Percentiles rank a stretch among this genome's conserved stretches.
Conservation (phyloP, 192 early-diverging fungal species). For the Umbelopsis sp. region DNA sequence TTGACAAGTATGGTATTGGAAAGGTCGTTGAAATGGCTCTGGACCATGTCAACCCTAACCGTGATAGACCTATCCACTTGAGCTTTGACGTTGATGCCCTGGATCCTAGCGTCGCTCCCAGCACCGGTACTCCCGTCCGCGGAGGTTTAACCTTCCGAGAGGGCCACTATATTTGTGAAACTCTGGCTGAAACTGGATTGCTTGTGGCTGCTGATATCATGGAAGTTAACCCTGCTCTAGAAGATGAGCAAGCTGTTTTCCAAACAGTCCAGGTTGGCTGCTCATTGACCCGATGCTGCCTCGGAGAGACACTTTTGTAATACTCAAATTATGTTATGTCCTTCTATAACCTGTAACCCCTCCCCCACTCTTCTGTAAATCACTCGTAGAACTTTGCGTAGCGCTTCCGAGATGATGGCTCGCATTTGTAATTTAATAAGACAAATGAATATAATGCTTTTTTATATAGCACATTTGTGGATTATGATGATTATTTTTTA, state of each 20-base stretch:
- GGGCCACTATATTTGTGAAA: slow-evolving; percentile 97
- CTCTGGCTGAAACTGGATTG: slow-evolving; percentile 81
- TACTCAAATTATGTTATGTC: background rate
- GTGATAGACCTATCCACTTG: slow-evolving; percentile 80
- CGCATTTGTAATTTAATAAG: slow-evolving; percentile 20
- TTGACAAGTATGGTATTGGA: slow-evolving; percentile 93
- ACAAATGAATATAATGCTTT: slow-evolving; percentile 16
- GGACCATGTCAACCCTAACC: slow-evolving; percentile 79
- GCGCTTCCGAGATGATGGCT: slow-evolving; percentile 21
- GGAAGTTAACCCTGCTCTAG: slow-evolving; percentile 92
- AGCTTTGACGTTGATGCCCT: slow-evolving; percentile 96
- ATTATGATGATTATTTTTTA: background rate
- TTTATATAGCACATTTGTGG: background rate
- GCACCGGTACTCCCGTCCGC: slow-evolving; percentile 94
- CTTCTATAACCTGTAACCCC: background rate
- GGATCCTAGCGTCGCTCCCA: slow-evolving; percentile 91
- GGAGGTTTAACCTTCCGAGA: slow-evolving; percentile 95
- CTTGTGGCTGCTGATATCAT: slow-evolving; percentile 92
- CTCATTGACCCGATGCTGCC: slow-evolving; percentile 79
- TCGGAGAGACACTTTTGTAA: slow-evolving; percentile 84
- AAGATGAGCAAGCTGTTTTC: slow-evolving; percentile 70
- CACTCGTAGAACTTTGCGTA: slow-evolving; percentile 21
- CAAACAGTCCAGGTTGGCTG: slow-evolving; percentile 92
- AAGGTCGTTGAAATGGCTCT: slow-evolving; percentile 91
- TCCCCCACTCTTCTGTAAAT: slow-evolving; percentile 1